phyloP scores from a whole-genome alignment of 2,329 filamentous ascomycete genomes.

The Ophiostoma sp. region DNA sequence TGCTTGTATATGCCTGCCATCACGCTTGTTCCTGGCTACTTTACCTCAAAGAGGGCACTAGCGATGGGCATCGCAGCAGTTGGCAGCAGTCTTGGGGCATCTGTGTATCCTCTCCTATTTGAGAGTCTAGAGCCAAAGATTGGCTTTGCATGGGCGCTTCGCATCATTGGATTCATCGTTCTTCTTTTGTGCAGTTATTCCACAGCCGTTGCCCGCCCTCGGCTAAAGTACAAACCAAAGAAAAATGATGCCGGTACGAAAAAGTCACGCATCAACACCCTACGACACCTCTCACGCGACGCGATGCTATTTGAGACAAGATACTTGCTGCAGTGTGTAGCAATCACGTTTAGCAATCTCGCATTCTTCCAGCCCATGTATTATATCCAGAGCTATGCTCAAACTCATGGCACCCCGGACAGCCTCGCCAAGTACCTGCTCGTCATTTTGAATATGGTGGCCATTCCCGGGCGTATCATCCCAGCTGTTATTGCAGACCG shows the following conservation, averaged over 20 bases:
- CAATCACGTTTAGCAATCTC: conserved; percentile 23
- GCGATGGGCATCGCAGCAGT: conserved; percentile 56
- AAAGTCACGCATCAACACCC: not conserved
- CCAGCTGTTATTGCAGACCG: conserved; percentile 33
- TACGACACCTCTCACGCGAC: conserved; percentile 16
- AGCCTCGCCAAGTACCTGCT: conserved; percentile 29
- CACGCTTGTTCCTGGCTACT: conserved; percentile 56
- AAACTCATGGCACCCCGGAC: conserved; percentile 20
- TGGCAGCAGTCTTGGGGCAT: conserved; percentile 54
- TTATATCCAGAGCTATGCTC: conserved; percentile 24
- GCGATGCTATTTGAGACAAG: conserved; percentile 6
- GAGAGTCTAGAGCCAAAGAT: not conserved
- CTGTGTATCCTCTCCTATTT: conserved; percentile 24
- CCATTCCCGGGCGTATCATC: conserved; percentile 34
- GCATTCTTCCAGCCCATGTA: conserved; percentile 25
- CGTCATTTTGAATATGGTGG: conserved; percentile 35
- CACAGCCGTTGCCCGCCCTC: not conserved
- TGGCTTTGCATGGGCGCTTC: not conserved
- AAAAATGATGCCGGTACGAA: not conserved
- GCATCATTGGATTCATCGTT: not conserved
- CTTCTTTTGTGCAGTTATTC: not conserved
- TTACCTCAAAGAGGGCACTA: conserved; percentile 52
- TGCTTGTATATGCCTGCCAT: conserved; percentile 51
- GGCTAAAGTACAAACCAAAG: not conserved
- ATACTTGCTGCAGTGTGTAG: conserved; percentile 23